phyloP scores from a whole-genome alignment of 768 basidiomycete species.

The Agaricus blazei region DNA sequence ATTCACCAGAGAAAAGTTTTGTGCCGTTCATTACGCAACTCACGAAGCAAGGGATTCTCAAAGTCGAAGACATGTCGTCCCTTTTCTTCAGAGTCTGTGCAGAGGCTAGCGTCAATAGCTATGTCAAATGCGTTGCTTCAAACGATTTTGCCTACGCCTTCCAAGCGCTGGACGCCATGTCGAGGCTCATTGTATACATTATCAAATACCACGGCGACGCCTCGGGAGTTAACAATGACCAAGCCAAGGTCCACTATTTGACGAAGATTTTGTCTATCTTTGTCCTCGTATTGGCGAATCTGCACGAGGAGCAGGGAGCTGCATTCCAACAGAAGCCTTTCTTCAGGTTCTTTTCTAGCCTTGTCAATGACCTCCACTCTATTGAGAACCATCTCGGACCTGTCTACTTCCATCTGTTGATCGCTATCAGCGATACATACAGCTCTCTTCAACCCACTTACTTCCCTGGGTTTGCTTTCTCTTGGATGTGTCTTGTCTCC shows the following conservation, averaged over 20 bases:
- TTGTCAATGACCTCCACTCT: conserved; percentile 85
- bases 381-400: conserved; percentile 83
- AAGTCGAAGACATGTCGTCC: conserved; percentile 92
- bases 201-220: conserved; percentile 99
- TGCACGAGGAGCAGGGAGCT: conserved; percentile 90
- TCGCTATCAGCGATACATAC: conserved; percentile 90
- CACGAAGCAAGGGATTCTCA: conserved; percentile 94
- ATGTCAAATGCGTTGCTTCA: conserved; percentile 66
- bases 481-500: conserved; percentile 95
- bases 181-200: conserved; percentile 92
- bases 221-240: conserved; percentile 85
- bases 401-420: conserved; percentile 84
- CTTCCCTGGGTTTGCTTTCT: conserved; percentile 98
- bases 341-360: conserved; percentile 96
- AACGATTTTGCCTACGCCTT: conserved; percentile 77
- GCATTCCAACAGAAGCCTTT: conserved; percentile 97
- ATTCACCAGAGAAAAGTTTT: conserved; percentile 90
- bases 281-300: conserved; percentile 89
- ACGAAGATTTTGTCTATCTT: conserved; percentile 97
- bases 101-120: conserved; percentile 88
- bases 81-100: conserved; percentile 99
- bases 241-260: conserved; percentile 93
- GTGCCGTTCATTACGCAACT: conserved; percentile 96
- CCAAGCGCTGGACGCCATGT: conserved; percentile 93
- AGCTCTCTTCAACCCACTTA: conserved; percentile 94